Evolutionary conservation across 345 rosid species (phyloP).

Genomic region (Camelina hispida): DNA sequence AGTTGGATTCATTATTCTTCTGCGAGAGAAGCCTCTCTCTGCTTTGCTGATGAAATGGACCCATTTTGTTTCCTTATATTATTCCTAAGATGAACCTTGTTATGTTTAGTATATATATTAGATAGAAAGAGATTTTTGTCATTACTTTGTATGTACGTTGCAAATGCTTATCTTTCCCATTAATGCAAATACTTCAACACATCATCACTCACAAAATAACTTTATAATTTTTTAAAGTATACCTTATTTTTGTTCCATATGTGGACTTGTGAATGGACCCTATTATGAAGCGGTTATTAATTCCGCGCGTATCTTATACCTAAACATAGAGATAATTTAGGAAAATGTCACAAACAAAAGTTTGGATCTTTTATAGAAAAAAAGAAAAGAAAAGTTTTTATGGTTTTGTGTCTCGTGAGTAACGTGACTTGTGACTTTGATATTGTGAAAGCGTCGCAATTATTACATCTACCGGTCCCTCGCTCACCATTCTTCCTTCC

Average conservation of each 20-base stretch:
- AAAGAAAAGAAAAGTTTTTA: background rate
- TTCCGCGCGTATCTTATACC: background rate
- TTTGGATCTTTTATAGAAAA: no score
- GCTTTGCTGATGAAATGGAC: slow-evolving; percentile 54
- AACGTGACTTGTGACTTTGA: slow-evolving; percentile 28
- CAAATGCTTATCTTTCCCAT: slow-evolving; percentile 2
- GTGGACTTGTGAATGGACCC: slow-evolving; percentile 26
- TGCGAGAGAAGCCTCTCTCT: slow-evolving; percentile 64
- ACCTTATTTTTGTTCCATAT: background rate
- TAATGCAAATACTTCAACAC: slow-evolving; percentile 1
- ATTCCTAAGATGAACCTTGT: background rate
- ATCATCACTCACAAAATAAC: background rate
- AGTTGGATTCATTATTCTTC: slow-evolving; percentile 43
- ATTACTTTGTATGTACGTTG: slow-evolving; percentile 1
- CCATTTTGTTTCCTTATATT: slow-evolving; percentile 41
- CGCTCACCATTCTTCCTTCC: slow-evolving; percentile 40
- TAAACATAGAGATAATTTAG: slow-evolving; percentile 13
- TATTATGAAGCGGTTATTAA: slow-evolving; percentile 15
- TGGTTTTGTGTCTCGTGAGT: slow-evolving; percentile 20
- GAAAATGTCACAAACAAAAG: slow-evolving; percentile 4
- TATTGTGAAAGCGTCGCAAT: slow-evolving; percentile 25
- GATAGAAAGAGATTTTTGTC: background rate
- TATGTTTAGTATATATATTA: background rate
- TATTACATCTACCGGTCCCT: slow-evolving; percentile 36
- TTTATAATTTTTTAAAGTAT: background rate